Conservation (phyloP, 495 filamentous ascomycete genomes). For the Podospora australis region DNA sequence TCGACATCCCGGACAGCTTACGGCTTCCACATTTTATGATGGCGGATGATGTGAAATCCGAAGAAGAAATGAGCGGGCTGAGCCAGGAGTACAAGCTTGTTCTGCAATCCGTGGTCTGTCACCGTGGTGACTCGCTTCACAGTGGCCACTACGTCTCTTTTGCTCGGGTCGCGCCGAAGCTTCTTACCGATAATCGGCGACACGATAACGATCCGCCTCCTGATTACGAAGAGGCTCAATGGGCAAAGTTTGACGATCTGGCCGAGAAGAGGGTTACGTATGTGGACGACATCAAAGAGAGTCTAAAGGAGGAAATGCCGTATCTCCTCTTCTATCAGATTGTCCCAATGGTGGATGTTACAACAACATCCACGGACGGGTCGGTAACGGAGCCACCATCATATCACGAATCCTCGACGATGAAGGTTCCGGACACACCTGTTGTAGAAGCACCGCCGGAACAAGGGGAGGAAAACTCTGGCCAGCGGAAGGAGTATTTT, state of each 20-base stretch:
- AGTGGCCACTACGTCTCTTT: slow-evolving; percentile 88
- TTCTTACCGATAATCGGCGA: slow-evolving; percentile 47
- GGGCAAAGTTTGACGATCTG: slow-evolving; percentile 90
- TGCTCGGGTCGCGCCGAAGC: slow-evolving; percentile 59
- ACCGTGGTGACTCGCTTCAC: slow-evolving; percentile 81
- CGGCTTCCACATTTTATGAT: slow-evolving; percentile 84
- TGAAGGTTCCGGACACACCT: slow-evolving; percentile 14
- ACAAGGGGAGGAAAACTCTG: too few species aligned
- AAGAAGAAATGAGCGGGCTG: slow-evolving; percentile 57
- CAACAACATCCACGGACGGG: slow-evolving; percentile 46
- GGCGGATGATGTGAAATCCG: slow-evolving; percentile 57
- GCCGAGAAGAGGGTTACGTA: slow-evolving; percentile 57
- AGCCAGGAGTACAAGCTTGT: slow-evolving; percentile 69
- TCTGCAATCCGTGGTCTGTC: slow-evolving; percentile 84
- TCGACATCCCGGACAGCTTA: slow-evolving; percentile 90
- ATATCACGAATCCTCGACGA: slow-evolving; percentile 44
- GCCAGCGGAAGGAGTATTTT: slow-evolving; percentile 35
- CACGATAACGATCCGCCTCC: slow-evolving; percentile 44
- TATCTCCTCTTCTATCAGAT: slow-evolving; percentile 96
- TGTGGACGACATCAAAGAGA: slow-evolving; percentile 69
- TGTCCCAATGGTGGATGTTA: slow-evolving; percentile 69
- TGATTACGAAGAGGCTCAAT: slow-evolving; percentile 57
- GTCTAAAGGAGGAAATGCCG: slow-evolving; percentile 75
- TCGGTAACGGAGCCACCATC: slow-evolving; percentile 48
- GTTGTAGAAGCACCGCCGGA: slow-evolving; percentile 6